These are phyloP conservation scores for Penicillium digitatum DNA, from an alignment of 2,329 filamentous ascomycete species.

Conservation along the genomic window DNA sequence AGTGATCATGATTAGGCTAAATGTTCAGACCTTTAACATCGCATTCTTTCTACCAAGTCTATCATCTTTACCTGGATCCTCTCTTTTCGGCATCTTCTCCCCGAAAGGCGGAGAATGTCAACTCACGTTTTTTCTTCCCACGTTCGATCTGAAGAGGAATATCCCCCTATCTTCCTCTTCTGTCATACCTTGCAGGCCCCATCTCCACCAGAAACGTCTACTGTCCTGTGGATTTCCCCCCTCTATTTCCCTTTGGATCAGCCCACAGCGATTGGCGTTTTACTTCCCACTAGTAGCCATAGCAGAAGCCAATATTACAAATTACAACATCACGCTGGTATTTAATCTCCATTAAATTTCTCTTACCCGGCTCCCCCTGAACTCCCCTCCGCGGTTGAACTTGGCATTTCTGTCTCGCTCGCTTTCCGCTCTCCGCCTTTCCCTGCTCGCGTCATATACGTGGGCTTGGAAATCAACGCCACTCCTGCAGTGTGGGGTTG, in stretches of 20 bases:
- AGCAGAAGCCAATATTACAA: neutral
- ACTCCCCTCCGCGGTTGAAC: conserved; percentile 6
- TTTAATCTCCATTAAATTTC: neutral
- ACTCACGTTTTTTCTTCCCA: conserved; percentile 3
- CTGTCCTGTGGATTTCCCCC: neutral
- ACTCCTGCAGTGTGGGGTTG: conserved; percentile 9
- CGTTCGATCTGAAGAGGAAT: neutral
- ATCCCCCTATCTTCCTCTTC: neutral
- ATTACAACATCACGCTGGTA: neutral
- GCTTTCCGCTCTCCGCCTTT: conserved; percentile 8
- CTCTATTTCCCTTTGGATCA: neutral
- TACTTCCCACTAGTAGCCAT: neutral
- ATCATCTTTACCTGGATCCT: neutral
- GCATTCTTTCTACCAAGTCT: neutral
- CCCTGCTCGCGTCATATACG: neutral
- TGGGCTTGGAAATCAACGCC: conserved; percentile 8
- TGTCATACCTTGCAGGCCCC: neutral
- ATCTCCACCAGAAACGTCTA: neutral
- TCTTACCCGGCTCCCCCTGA: neutral
- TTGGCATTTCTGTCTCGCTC: conserved; percentile 15
- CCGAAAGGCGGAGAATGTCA: neutral
- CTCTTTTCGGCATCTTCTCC: neutral
- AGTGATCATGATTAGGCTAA: neutral
- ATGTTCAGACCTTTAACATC: neutral
- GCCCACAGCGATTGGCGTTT: neutral